Base-by-base conservation (phyloP, 139 green algal species). In the Microglena sp. region DNA sequence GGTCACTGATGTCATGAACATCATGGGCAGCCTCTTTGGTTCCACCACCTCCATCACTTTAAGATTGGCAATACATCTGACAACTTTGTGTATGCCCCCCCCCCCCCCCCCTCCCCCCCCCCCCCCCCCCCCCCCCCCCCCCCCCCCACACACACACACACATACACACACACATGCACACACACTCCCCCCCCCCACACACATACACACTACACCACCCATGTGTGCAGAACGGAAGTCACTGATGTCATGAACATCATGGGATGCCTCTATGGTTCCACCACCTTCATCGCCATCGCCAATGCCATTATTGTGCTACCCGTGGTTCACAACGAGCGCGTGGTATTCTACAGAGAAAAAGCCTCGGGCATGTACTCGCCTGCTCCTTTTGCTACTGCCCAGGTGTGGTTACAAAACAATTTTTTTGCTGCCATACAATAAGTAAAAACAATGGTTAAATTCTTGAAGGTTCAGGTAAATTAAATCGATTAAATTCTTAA, bases 1-100 rank as follows among this genome's bases (percentile, higher is more conserved):
- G n/a, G n/a, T n/a, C 40, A 26, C 21, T 4, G 60, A 67, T 21
- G 64, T 90, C n/a, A 54, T 73, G 27, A 90, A 90, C 68, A 77
- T 87, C 15, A 58, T 77, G 55, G 77, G 76, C 8, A 76, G 66
- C 8, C 69, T 87, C 35, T 86, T 82, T n/a, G n/a, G n/a, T n/a
- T n/a, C n/a, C n/a, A n/a, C n/a, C n/a, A n/a, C n/a, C n/a, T n/a
- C n/a, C n/a, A n/a, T n/a, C n/a, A n/a, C n/a, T n/a, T n/a, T n/a
- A n/a, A n/a, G n/a, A n/a, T n/a, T 11, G 40, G 40, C 11, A 11
- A 11, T 50, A 11, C 11, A 18, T n/a, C 11, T 50, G 40, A 50
- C 11, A 11, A 50, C 40, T n/a, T 50, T 50, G 40, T 50, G 11
- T n/a, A 50, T 15, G 18, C 40, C 40, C 40, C 18, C 40, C 40